Percentiles rank a stretch among this genome's conserved stretches.
Evolutionary conservation across 306 rosid species (phyloP).

Genomic region (Citrullus amarus): DNA sequence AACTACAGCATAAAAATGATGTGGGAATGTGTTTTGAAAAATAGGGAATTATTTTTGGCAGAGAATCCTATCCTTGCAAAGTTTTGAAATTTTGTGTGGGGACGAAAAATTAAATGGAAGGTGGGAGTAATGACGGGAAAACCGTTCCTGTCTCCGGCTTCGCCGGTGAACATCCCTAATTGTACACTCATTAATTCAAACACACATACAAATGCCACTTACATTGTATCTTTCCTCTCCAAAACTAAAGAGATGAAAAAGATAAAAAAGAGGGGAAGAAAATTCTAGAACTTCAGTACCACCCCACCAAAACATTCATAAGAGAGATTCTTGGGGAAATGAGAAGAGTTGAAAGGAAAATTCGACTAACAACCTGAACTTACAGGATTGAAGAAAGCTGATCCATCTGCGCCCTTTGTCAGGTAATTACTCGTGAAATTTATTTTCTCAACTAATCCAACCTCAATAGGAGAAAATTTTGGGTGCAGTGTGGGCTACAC

Average conservation of each 20-base stretch:
- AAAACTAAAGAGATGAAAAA: not conserved
- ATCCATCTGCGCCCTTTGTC: not conserved
- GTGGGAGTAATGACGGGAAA: not conserved
- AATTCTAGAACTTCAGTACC: not conserved
- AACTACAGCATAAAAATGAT: too few relatives aligned
- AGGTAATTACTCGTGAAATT: slow-evolving; percentile 1
- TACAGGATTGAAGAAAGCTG: not conserved
- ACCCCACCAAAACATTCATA: not conserved
- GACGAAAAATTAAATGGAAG: not conserved
- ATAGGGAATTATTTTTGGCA: not conserved
- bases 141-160: too few relatives aligned
- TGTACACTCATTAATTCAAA: not conserved
- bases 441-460: not conserved
- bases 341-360: not conserved
- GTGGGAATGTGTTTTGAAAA: too few relatives aligned
- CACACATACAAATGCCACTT: not conserved
- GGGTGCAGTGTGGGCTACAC: too few relatives aligned
- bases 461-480: too few relatives aligned
- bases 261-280: not conserved
- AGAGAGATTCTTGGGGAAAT: not conserved
- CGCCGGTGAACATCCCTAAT: not conserved
- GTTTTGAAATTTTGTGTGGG: not conserved
- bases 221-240: not conserved
- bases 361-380: not conserved
- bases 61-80: not conserved